Evolutionary conservation across 1,284 basidiomycete species (phyloP).

Genomic region (Naganishia sp.): DNA sequence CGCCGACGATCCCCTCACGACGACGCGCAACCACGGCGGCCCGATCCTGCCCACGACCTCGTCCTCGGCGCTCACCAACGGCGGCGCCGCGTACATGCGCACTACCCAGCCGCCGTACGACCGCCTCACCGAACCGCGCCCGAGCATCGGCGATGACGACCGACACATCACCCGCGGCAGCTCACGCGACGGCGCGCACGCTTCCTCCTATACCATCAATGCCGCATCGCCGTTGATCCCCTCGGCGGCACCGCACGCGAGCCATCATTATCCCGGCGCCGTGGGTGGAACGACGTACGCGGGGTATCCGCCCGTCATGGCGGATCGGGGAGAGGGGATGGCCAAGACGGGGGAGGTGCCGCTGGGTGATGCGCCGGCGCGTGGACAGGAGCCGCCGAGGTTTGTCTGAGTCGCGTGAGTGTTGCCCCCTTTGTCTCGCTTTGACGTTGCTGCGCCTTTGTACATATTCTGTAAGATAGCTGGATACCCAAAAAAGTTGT

Average conservation of each 20-base stretch:
- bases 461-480: not conserved
- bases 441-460: not conserved
- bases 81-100: conserved; percentile 21
- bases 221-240: conserved; percentile 14
- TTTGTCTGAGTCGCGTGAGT: not conserved
- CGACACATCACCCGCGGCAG: not conserved
- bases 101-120: not conserved
- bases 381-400: conserved; percentile 1
- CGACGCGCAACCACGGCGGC: not conserved
- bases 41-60: conserved; percentile 14
- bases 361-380: not conserved
- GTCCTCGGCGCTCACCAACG: conserved; percentile 5
- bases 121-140: not conserved
- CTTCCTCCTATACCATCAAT: conserved; percentile 1
- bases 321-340: not conserved
- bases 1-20: not conserved
- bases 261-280: conserved; percentile 4
- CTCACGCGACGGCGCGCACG: not conserved
- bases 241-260: conserved; percentile 19
- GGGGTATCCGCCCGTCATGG: conserved; percentile 13
- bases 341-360: not conserved
- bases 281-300: not conserved
- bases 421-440: not conserved
- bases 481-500: not conserved
- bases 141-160: conserved; percentile 14